phyloP scores from a whole-genome alignment of 257 asterid genomes.

The Striga asiatica region DNA sequence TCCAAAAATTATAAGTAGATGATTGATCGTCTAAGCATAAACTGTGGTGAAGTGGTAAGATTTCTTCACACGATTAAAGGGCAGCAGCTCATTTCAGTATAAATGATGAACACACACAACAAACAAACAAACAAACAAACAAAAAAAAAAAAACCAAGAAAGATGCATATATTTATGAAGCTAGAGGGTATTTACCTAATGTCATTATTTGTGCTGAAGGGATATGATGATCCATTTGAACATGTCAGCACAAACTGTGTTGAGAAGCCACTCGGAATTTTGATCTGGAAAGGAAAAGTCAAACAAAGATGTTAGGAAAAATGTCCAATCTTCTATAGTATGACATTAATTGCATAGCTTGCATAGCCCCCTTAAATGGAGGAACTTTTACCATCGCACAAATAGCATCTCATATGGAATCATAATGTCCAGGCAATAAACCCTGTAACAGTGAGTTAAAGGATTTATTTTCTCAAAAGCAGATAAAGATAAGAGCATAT shows the following conservation, averaged over 20 bases:
- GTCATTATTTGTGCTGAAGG: constrained; percentile 72
- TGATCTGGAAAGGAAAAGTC: constrained; percentile 45
- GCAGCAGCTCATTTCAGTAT: not conserved
- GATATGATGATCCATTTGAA: constrained; percentile 72
- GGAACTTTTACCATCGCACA: not conserved
- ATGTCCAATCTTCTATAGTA: not conserved
- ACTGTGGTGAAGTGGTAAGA: no score
- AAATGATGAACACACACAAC: not conserved
- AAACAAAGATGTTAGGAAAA: constrained; percentile 3
- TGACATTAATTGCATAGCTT: no score
- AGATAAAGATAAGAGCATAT: constrained; percentile 29
- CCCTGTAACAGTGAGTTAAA: not conserved
- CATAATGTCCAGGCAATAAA: not conserved
- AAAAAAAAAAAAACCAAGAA: not conserved
- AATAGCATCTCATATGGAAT: not conserved
- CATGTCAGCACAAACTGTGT: constrained; percentile 74
- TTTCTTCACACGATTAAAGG: no score
- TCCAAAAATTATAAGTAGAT: no score
- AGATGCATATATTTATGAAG: constrained; percentile 3
- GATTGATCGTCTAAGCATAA: no score
- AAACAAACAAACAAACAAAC: not conserved
- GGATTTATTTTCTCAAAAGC: not conserved
- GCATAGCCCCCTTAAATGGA: not conserved
- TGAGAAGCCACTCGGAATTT: constrained; percentile 79
- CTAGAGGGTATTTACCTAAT: constrained; percentile 37